These are phyloP conservation scores for Penicillium verhagenii DNA, from an alignment of 495 filamentous ascomycete genomes.

Conservation along the genomic window DNA sequence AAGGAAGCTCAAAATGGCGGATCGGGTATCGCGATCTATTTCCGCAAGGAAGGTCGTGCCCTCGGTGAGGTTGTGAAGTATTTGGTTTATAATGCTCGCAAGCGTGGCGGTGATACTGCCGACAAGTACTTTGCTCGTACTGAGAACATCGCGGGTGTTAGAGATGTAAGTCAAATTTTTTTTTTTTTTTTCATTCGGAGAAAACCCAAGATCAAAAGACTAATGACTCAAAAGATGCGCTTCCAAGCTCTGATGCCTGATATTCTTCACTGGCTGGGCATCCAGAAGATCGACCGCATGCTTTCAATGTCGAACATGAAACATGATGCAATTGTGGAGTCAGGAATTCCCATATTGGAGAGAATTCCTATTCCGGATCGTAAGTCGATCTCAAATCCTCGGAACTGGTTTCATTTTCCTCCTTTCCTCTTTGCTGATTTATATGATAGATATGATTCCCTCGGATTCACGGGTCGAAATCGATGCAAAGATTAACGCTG, in stretches of 20 bases:
- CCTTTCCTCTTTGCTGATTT: neutral
- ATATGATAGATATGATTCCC: slow-evolving; percentile 69
- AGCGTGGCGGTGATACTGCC: slow-evolving; percentile 76
- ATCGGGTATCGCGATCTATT: slow-evolving; percentile 96
- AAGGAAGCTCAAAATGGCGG: slow-evolving; percentile 94
- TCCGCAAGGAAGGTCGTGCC: slow-evolving; percentile 95
- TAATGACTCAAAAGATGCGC: slow-evolving; percentile 65
- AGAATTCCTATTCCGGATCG: slow-evolving; percentile 86
- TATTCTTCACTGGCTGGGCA: slow-evolving; percentile 96
- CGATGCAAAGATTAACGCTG: slow-evolving; percentile 96
- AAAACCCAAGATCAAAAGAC: neutral
- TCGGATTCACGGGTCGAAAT: slow-evolving; percentile 97
- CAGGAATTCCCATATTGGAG: slow-evolving; percentile 92
- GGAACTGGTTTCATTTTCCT: neutral
- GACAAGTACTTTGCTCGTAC: slow-evolving; percentile 98
- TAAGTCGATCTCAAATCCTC: neutral
- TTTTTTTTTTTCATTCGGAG: no score
- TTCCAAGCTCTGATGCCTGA: slow-evolving; percentile 99
- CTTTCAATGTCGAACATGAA: slow-evolving; percentile 99
- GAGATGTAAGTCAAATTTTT: slow-evolving; percentile 40
- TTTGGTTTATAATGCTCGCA: slow-evolving; percentile 93
- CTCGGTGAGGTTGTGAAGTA: slow-evolving; percentile 97
- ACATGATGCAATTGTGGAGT: slow-evolving; percentile 94
- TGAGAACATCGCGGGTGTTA: slow-evolving; percentile 95
- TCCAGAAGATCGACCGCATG: slow-evolving; percentile 98